A percentile compares a stretch with the other conserved stretches of the same genome.
Conservation (phyloP, 768 basidiomycete genomes). For the Lentinula guzmanii region DNA sequence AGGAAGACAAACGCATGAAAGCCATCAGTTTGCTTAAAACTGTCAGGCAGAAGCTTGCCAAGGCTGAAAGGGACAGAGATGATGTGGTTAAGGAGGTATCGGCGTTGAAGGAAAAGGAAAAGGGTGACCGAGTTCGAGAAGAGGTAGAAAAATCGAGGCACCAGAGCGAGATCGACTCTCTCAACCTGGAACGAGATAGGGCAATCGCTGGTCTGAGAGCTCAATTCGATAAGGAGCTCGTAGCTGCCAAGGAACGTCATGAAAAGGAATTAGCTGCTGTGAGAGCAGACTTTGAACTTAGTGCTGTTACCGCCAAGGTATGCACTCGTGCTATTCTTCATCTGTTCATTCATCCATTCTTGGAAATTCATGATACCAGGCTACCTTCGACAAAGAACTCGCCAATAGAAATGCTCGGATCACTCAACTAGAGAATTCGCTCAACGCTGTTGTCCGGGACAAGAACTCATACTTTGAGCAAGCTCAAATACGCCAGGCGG, state of each 20-base stretch:
- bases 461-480: constrained; percentile 83
- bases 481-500: constrained; percentile 83
- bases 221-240: constrained; percentile 71
- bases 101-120: constrained; percentile 45
- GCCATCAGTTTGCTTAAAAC: constrained; percentile 91
- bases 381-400: constrained; percentile 62
- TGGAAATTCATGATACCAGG: constrained; percentile 32
- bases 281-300: constrained; percentile 72
- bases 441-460: constrained; percentile 64
- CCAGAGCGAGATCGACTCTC: constrained; percentile 57
- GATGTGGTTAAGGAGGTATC: constrained; percentile 60
- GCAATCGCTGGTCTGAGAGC: constrained; percentile 50
- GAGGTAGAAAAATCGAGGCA: constrained; percentile 45
- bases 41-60: constrained; percentile 94
- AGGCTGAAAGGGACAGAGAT: constrained; percentile 90
- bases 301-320: constrained; percentile 72
- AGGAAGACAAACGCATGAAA: constrained; percentile 96
- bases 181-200: constrained; percentile 58
- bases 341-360: background rate
- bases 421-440: constrained; percentile 59
- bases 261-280: constrained; percentile 69
- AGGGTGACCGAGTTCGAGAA: constrained; percentile 33
- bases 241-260: constrained; percentile 50
- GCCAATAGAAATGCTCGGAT: constrained; percentile 56
- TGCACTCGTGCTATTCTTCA: constrained; percentile 8